Evolutionary conservation across 495 filamentous ascomycete genomes (phyloP), one percentile per base, ranked within the genome.

Genomic region (Aspergillus campestris): DNA sequence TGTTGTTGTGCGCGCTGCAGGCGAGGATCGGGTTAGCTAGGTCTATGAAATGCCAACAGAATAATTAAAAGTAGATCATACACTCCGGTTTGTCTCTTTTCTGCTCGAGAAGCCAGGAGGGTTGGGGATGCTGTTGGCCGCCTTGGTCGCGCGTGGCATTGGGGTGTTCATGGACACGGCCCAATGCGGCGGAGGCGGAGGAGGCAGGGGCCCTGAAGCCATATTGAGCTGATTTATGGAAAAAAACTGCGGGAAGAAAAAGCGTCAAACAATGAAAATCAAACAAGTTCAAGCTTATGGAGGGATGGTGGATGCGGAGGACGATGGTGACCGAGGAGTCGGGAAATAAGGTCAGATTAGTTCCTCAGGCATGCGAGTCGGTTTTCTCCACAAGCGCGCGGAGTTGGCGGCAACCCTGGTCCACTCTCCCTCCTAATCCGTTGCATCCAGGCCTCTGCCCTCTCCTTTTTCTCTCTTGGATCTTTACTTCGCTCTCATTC

Each of bases 71-170:
- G 8, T 10, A 3, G 55, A 12, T 42, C 58, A 43, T 56, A 71
- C 69, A 56, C 64, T 62, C 52, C 71, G 71, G 52, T 62, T 62
- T 48, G 51, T 51, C 8, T 45, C 9, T 37, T 71, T 67, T 33
- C 72, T 60, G 49, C 81, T 71, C 18, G 81, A 78, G 72, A 80
- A 98, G 53, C 92, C 92, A 41, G 89, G 89, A 24, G 92, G 92
- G 67, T 97, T 89, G 44, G 82, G 79, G 51, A 94, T 81, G 52
- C 72, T 73, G 52, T 65, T 58, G 33, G 73, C 68, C 54, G 84
- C 85, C 45, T 66, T 74, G 34, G 75, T 54, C 31, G 72, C 75
- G 29, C 70, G 60, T 30, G 77, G 61, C 38, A 86, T 78, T 14
- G 87, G 79, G 41, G 70, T 78, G 57, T 78, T 80, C 48, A 98